A percentile compares a stretch with the other conserved stretches of the same genome.
phyloP scores from a whole-genome alignment of 2,329 filamentous ascomycete species.

The Pochonia chlamydosporia region DNA sequence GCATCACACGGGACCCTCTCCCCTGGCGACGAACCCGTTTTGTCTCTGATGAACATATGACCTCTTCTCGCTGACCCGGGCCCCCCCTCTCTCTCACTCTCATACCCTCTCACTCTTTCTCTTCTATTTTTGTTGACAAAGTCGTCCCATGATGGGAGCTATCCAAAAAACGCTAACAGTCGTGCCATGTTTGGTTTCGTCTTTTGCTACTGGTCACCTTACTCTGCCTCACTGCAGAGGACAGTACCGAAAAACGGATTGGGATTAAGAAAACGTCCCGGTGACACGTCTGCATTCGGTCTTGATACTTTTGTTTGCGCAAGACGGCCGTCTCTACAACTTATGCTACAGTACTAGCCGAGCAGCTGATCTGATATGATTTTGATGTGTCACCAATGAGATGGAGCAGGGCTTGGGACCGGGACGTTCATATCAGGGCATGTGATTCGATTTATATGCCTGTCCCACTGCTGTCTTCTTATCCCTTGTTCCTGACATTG shows the following conservation, averaged over 20 bases:
- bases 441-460: neutral
- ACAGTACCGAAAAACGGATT: neutral
- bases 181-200: neutral
- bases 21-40: slow-evolving; percentile 4
- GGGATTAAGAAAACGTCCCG: neutral
- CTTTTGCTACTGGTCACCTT: neutral
- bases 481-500: neutral
- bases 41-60: slow-evolving; percentile 18
- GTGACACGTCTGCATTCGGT: neutral
- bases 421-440: neutral
- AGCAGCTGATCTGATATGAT: neutral
- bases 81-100: neutral
- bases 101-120: neutral
- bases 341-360: neutral
- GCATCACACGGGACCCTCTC: neutral
- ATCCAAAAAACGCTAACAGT: neutral
- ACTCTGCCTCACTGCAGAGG: neutral
- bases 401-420: neutral
- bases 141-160: neutral
- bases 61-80: neutral
- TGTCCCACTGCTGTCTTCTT: neutral
- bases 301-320: neutral
- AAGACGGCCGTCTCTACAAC: neutral
- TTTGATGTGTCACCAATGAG: neutral
- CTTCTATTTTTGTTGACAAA: slow-evolving; percentile 1